Conservation (phyloP, 2,329 filamentous ascomycete genomes). For the Aspergillus oerlinghausenensis region DNA sequence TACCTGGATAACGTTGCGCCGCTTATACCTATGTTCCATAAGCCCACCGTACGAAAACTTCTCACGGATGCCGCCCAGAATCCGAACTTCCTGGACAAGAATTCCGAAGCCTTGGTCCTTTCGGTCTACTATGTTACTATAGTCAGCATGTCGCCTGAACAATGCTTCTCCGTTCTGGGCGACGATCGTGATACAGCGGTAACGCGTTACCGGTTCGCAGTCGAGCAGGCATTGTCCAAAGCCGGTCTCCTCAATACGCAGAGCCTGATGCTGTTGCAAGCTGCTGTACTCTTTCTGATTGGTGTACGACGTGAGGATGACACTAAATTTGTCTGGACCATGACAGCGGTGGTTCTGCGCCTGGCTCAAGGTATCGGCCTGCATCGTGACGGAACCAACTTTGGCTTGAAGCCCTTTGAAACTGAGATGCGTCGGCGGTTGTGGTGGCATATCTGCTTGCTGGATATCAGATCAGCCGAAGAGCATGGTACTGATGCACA, state of each 20-base stretch:
- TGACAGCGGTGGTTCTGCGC: constrained; percentile 40
- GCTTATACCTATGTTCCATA: constrained; percentile 56
- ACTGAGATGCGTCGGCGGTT: constrained; percentile 50
- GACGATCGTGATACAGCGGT: constrained; percentile 49
- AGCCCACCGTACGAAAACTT: constrained; percentile 49
- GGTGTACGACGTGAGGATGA: constrained; percentile 40
- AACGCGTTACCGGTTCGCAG: constrained; percentile 56
- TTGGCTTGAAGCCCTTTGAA: constrained; percentile 46
- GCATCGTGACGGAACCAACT: constrained; percentile 48
- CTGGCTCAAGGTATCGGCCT: constrained; percentile 45
- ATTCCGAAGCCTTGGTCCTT: constrained; percentile 55
- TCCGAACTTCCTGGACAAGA: constrained; percentile 49
- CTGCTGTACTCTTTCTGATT: constrained; percentile 59
- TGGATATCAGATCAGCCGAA: constrained; percentile 48
- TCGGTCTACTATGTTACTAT: constrained; percentile 58
- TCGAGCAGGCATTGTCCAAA: constrained; percentile 60
- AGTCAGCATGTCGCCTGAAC: constrained; percentile 37
- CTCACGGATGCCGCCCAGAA: constrained; percentile 49
- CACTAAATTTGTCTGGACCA: constrained; percentile 41
- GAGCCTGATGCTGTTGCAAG: constrained; percentile 59
- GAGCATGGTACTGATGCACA: constrained; percentile 47
- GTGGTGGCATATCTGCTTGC: constrained; percentile 48
- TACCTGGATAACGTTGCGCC: constrained; percentile 61
- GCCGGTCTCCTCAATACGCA: constrained; percentile 60
- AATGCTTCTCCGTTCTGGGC: constrained; percentile 44